Base-by-base conservation (phyloP, 2,329 filamentous ascomycete genomes). In the Colletotrichum shisoi region DNA sequence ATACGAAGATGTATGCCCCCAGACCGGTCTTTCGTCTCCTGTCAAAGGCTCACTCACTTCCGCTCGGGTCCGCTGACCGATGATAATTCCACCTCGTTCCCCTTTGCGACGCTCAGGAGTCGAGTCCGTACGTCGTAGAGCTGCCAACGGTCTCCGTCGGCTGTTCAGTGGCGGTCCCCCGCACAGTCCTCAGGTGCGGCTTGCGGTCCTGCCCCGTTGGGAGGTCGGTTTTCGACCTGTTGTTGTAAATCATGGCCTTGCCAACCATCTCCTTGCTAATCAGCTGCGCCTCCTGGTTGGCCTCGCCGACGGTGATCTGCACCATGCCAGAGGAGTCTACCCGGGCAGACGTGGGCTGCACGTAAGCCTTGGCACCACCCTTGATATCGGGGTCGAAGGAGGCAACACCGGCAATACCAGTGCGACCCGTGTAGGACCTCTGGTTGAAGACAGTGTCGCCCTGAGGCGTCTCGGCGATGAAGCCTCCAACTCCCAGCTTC, bases 311-410 rank as follows among this genome's bases (percentile, higher is more conserved):
- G 19, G 74, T 73, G 46, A 87, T 67, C 7, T 79, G 71, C 13
- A 88, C 75, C 70, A 77, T 82, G 66, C 87, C 87, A 56, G 76
- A 78, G 2, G 85, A 80, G 72, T 85, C 81, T 57, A 86, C 73
- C 67, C 74, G 78, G 42, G 83, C 83, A 9, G 74, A 76, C 24
- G 74, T 69, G 3, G 83, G 77, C 62, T 82, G 79, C 45, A 86
- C 79, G 72, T 82, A 87, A 7, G 83, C 71, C 79, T 88, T 89
- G 68, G 81, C 77, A 42, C 87, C 87, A 63, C 87, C 87, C 37
- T 71, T 71, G 3, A 81, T 77, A 9, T 75, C 75, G 4, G 82
- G 81, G 68, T 87, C 83, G 45, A 86, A 77, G 37, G 77, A 73
- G 49, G 72, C 72, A 44, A 84, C 76, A 48, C 78, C 78, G 17